A percentile compares a stretch with the other conserved stretches of the same genome.
Conservation (phyloP, 768 basidiomycete genomes). For the Cystobasidium ongulense region DNA sequence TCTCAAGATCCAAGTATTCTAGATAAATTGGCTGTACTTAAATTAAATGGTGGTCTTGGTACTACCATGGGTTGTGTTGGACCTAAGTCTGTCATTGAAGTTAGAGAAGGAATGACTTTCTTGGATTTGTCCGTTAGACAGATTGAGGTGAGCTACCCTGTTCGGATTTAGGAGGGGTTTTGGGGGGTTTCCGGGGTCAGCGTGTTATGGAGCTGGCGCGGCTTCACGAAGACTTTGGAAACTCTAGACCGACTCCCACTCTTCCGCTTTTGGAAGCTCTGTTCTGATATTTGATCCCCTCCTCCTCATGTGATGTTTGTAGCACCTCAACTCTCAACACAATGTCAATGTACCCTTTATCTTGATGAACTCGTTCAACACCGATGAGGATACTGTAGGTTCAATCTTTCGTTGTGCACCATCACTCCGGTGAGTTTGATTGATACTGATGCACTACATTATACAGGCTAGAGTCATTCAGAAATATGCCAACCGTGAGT, state of each 20-base stretch:
- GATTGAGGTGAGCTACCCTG: slow-evolving; percentile 56
- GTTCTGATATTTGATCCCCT: not conserved
- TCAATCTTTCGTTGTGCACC: no score
- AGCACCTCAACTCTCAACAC: slow-evolving; percentile 74
- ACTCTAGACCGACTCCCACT: not conserved
- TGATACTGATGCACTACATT: not conserved
- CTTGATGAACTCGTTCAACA: slow-evolving; percentile 98
- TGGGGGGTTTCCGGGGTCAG: not conserved
- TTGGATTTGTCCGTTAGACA: slow-evolving; percentile 87
- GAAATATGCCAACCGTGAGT: slow-evolving; percentile 71
- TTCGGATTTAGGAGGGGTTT: not conserved
- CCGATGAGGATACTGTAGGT: slow-evolving; percentile 71
- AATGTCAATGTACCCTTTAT: slow-evolving; percentile 90
- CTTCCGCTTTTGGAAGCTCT: no score
- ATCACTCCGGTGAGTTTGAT: no score
- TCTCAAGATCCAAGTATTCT: slow-evolving; percentile 59
- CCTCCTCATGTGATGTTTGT: not conserved
- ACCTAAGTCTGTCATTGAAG: slow-evolving; percentile 82
- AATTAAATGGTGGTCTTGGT: slow-evolving; percentile 64
- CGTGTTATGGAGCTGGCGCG: no score
- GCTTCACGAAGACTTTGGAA: not conserved
- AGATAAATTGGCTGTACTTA: slow-evolving; percentile 88
- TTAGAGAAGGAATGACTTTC: slow-evolving; percentile 96
- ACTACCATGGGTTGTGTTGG: slow-evolving; percentile 54
- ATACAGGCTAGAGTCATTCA: slow-evolving; percentile 72